A percentile compares a stretch with the other conserved stretches of the same genome.
These are phyloP conservation scores for Aaosphaeria arxii DNA, from an alignment of 2,329 filamentous ascomycete genomes.

Conservation along the genomic window DNA sequence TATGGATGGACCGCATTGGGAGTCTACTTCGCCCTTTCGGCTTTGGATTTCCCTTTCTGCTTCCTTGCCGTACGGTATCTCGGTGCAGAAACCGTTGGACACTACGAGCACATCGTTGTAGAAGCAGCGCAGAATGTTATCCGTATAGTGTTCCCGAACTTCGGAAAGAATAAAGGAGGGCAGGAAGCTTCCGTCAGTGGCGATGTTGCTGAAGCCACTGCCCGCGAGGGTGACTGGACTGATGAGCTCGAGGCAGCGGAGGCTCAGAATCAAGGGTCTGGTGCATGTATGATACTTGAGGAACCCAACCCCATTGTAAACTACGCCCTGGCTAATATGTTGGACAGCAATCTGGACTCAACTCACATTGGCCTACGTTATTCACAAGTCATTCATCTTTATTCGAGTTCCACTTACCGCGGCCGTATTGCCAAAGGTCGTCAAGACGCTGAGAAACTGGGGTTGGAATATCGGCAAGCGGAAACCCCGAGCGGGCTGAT, in stretches of 20 bases:
- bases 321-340: not conserved
- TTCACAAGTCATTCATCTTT: constrained; percentile 98
- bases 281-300: constrained; percentile 63
- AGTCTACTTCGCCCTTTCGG: constrained; percentile 81
- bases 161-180: constrained; percentile 47
- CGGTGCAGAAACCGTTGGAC: constrained; percentile 82
- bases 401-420: constrained; percentile 89
- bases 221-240: constrained; percentile 23
- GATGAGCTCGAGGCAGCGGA: constrained; percentile 62
- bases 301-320: not conserved
- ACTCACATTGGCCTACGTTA: constrained; percentile 87
- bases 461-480: constrained; percentile 93
- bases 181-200: constrained; percentile 43
- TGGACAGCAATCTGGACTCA: constrained; percentile 71
- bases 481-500: constrained; percentile 37
- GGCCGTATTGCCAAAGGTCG: constrained; percentile 89
- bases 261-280: constrained; percentile 57
- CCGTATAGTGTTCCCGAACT: constrained; percentile 57
- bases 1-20: constrained; percentile 93
- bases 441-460: constrained; percentile 81
- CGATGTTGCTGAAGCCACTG: constrained; percentile 24
- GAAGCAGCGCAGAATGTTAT: constrained; percentile 58
- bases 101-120: constrained; percentile 66
- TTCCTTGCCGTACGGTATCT: constrained; percentile 81
- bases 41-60: constrained; percentile 91